Percentiles rank a stretch among this genome's conserved stretches.
phyloP scores from a whole-genome alignment of 129 eudicot species.

The Flaveria trinervia region DNA sequence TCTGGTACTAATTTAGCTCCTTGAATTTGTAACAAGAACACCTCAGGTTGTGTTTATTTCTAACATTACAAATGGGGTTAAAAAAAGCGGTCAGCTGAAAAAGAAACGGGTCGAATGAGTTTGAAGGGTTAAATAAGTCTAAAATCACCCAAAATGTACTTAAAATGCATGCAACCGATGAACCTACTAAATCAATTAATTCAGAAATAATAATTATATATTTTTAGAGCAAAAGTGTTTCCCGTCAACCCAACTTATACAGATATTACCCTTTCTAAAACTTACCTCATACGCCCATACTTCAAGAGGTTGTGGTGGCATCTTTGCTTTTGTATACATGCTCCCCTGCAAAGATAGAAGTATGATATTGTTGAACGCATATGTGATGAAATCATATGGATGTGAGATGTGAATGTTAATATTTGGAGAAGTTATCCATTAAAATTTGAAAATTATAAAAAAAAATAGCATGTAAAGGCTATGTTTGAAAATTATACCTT shows the following conservation, averaged over 20 bases:
- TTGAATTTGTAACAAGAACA: not conserved
- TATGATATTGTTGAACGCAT: constrained; percentile 11
- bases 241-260: not conserved
- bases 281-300: constrained; percentile 92
- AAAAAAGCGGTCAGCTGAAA: too few species aligned
- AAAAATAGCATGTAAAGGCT: not conserved
- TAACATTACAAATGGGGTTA: not conserved
- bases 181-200: not conserved
- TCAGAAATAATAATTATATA: not conserved
- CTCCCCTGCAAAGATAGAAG: constrained; percentile 54
- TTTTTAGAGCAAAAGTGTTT: not conserved
- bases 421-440: not conserved
- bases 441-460: not conserved
- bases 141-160: not conserved
- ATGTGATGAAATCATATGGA: not conserved
- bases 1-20: not conserved
- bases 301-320: constrained; percentile 97
- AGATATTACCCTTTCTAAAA: not conserved
- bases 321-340: constrained; percentile 68
- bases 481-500: constrained; percentile 53
- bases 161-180: not conserved
- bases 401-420: not conserved
- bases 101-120: not conserved
- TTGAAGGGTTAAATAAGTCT: not conserved
- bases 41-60: not conserved